Conservation (phyloP, 73 alveolate genomes). For the Paramecium biaurelia region DNA sequence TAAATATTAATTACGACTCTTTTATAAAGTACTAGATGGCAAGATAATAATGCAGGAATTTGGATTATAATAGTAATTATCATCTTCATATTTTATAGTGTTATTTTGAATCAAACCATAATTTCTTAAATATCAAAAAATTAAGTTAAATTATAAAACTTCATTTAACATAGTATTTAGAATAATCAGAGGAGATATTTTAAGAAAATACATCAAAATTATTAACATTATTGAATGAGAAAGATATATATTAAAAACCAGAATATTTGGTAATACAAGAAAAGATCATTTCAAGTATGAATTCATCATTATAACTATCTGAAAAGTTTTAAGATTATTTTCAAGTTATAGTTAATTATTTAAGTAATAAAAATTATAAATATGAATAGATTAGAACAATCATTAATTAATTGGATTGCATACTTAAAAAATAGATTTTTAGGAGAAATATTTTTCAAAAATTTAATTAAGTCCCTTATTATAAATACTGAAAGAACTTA, state of each 20-base stretch:
- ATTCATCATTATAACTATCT: neutral
- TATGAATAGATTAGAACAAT: neutral
- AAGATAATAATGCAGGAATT: neutral
- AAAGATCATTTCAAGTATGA: neutral
- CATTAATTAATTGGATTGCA: neutral
- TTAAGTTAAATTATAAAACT: neutral
- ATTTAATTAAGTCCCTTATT: neutral
- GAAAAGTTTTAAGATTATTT: neutral
- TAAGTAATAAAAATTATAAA: neutral
- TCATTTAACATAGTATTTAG: neutral
- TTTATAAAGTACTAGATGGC: neutral
- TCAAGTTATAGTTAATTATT: no score
- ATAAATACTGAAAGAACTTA: neutral
- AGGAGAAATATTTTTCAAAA: neutral
- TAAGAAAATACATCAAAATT: neutral
- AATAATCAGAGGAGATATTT: neutral
- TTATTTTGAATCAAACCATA: neutral
- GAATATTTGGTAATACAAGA: neutral
- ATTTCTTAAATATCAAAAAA: neutral
- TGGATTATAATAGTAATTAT: neutral
- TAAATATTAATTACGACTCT: neutral
- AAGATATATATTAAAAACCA: no score
- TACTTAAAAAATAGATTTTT: neutral
- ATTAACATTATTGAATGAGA: neutral
- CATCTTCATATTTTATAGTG: neutral